Percentiles rank a stretch among this genome's conserved stretches.
Evolutionary conservation across 805 yeast genomes (phyloP).

Genomic region (Saccharomyces mikatae): DNA sequence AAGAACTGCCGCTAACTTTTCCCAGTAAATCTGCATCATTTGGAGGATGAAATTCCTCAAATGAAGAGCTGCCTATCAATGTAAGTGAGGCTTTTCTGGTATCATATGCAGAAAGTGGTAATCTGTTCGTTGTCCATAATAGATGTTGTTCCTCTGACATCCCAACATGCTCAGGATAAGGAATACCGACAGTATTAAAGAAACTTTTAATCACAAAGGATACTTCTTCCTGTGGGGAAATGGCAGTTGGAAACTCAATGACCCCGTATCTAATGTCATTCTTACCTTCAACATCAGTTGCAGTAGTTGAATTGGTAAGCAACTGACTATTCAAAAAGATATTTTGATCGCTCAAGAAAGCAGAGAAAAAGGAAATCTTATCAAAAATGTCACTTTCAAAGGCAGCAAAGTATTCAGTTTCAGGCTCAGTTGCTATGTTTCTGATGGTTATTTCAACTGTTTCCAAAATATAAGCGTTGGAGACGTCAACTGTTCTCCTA

Average conservation of each 20-base stretch:
- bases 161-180: slow-evolving; percentile 57
- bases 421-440: slow-evolving; percentile 52
- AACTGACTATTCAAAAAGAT: slow-evolving; percentile 24
- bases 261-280: slow-evolving; percentile 35
- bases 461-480: slow-evolving; percentile 60
- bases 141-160: slow-evolving; percentile 58
- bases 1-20: slow-evolving; percentile 13
- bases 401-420: slow-evolving; percentile 48
- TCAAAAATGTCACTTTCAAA: slow-evolving; percentile 42
- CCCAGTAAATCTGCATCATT: slow-evolving; percentile 31
- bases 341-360: slow-evolving; percentile 25
- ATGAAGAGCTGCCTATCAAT: slow-evolving; percentile 21
- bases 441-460: slow-evolving; percentile 44
- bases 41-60: slow-evolving; percentile 13
- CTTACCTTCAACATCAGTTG: slow-evolving; percentile 16
- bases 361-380: slow-evolving; percentile 40
- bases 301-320: slow-evolving; percentile 17
- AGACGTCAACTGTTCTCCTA: slow-evolving; percentile 53
- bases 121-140: slow-evolving; percentile 44
- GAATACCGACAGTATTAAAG: slow-evolving; percentile 40
- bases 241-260: slow-evolving; percentile 51
- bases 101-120: slow-evolving; percentile 53
- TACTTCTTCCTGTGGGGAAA: slow-evolving; percentile 52
- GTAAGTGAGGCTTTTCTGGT: slow-evolving; percentile 48
- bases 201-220: slow-evolving; percentile 44